Percentiles rank a stretch among this genome's conserved stretches.
Conservation (phyloP, 2,329 filamentous ascomycete species). For the Eutypa lata region DNA sequence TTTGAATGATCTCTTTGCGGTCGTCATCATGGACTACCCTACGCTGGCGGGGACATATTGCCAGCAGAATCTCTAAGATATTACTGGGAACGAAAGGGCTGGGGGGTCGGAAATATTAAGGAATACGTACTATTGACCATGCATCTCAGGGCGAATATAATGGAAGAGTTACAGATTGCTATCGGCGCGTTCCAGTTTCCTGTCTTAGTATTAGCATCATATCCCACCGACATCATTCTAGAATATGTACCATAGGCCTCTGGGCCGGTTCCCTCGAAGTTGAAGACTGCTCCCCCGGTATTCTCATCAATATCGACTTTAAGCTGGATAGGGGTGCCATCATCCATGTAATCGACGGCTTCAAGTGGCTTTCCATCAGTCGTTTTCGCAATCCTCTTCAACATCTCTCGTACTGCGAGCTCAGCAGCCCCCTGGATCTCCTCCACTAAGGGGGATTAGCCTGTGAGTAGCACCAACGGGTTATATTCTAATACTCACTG, state of each 20-base stretch:
- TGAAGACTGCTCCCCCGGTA: conserved; percentile 65
- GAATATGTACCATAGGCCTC: conserved; percentile 23
- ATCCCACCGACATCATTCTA: neutral
- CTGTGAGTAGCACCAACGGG: neutral
- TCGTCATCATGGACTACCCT: too few species aligned
- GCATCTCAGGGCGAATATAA: conserved; percentile 27
- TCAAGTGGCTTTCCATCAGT: conserved; percentile 70
- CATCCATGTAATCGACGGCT: conserved; percentile 82
- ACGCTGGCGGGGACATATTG: too few species aligned
- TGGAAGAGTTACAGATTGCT: conserved; percentile 33
- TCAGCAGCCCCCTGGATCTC: conserved; percentile 81
- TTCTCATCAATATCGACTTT: conserved; percentile 71
- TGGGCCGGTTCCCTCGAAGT: conserved; percentile 36
- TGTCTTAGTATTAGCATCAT: neutral
- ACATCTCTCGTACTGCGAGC: conserved; percentile 67
- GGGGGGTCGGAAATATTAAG: neutral
- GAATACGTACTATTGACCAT: conserved; percentile 15
- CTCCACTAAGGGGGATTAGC: conserved; percentile 71
- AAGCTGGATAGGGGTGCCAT: conserved; percentile 74
- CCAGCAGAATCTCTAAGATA: too few species aligned
- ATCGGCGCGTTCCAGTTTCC: conserved; percentile 34
- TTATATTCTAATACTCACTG: conserved; percentile 13
- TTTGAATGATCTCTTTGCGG: too few species aligned
- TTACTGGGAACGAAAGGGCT: too few species aligned
- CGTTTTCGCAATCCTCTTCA: conserved; percentile 67